phyloP scores from a whole-genome alignment of 257 asterid genomes.

The Solanum paucissectum region DNA sequence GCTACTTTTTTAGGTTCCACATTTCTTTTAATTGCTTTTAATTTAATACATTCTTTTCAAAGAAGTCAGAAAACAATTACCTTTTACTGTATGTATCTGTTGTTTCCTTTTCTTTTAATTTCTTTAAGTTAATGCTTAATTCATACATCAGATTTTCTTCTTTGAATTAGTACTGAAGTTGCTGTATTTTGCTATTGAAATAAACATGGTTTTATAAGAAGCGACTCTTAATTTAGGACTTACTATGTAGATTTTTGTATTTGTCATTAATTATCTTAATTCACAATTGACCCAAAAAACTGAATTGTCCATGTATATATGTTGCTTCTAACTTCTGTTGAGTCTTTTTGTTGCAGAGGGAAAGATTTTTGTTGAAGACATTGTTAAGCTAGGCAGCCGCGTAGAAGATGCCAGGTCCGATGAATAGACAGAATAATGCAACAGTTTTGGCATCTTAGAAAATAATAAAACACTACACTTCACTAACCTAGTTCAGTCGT shows the following conservation, averaged over 20 bases:
- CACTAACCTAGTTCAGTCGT: background rate
- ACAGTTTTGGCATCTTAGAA: background rate
- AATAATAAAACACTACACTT: background rate
- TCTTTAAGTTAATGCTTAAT: too few relatives aligned
- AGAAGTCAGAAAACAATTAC: background rate
- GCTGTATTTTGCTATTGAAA: background rate
- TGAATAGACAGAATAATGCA: background rate
- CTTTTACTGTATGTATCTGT: too few relatives aligned
- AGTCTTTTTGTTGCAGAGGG: slow-evolving; percentile 47
- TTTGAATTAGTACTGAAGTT: background rate
- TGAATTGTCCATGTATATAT: background rate
- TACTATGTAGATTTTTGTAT: background rate
- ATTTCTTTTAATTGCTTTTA: background rate
- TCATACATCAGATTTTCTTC: background rate
- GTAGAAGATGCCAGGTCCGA: slow-evolving; percentile 20
- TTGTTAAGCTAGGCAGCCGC: slow-evolving; percentile 72
- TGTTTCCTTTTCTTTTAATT: too few relatives aligned
- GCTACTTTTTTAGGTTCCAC: background rate
- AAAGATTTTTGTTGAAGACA: slow-evolving; percentile 81
- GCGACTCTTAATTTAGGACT: background rate
- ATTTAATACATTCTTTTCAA: background rate
- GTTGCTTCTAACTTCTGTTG: background rate
- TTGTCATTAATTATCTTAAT: background rate
- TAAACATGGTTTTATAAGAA: background rate
- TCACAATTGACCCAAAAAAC: background rate